These are phyloP conservation scores for Aspergillus uvarum DNA, from an alignment of 2,329 filamentous ascomycete genomes.

Conservation along the genomic window DNA sequence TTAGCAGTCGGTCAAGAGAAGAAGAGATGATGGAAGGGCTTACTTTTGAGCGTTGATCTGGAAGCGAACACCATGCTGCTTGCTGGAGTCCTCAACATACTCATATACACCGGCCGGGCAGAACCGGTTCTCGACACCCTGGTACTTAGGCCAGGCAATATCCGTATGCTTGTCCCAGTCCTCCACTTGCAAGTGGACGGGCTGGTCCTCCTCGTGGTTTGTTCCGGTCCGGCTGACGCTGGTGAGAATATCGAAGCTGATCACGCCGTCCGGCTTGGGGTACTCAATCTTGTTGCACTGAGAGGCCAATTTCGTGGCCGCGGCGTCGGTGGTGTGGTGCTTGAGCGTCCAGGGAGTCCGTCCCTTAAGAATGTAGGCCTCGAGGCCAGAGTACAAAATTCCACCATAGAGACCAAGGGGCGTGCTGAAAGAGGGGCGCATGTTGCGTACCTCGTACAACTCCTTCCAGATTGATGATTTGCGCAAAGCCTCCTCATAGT, in stretches of 20 bases:
- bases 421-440: conserved; percentile 90
- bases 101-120: conserved; percentile 98
- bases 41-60: conserved; percentile 98
- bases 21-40: conserved; percentile 49
- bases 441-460: conserved; percentile 91
- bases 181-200: conserved; percentile 89
- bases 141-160: conserved; percentile 79
- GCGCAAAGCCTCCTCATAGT: conserved; percentile 87
- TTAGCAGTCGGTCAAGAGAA: conserved; percentile 15
- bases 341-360: conserved; percentile 88
- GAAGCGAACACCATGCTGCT: conserved; percentile 85
- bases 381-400: conserved; percentile 86
- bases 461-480: conserved; percentile 91
- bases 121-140: conserved; percentile 94
- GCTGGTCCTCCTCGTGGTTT: conserved; percentile 98
- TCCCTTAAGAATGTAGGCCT: conserved; percentile 84
- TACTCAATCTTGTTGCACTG: conserved; percentile 88
- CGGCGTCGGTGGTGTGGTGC: conserved; percentile 76
- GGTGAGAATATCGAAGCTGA: conserved; percentile 94
- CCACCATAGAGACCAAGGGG: conserved; percentile 87
- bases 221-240: conserved; percentile 93
- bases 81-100: conserved; percentile 88
- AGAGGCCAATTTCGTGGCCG: conserved; percentile 75
- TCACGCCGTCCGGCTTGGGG: conserved; percentile 90
- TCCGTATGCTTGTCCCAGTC: conserved; percentile 91